Base-by-base conservation (phyloP, 192 early-diverging fungal genomes). In the Coemansia sp. region DNA sequence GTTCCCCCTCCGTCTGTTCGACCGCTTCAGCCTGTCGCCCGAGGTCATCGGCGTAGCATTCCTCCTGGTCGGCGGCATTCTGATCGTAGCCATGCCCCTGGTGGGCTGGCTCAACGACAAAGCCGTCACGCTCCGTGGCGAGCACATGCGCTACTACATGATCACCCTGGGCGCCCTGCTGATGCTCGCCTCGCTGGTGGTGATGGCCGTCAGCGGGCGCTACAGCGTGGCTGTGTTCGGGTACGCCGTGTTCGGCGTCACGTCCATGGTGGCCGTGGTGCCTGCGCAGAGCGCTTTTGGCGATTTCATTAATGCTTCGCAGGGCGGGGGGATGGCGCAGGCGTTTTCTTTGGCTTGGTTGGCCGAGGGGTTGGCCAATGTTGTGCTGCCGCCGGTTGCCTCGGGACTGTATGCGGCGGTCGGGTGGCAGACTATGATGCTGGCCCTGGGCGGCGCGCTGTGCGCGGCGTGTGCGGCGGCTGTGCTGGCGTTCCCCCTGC, bases 281-380 rank as follows among this genome's bases (percentile, higher is more conserved):
- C 74, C 74, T 4, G 68, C 74, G n/a, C 74, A 78, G 46, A 78
- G 74, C 43, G 69, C 74, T 5, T 78, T 78, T 64, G 74, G 74
- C 10, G 74, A 78, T 22, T 78, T 67, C 48, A 71, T 78, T 33
- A 78, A 78, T 51, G 27, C 68, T 0, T 55, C 74, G 3, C 61
- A 63, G 11, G 61, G 68, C 21, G 51, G 57, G 2, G 74, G 68
- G 27, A 78, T 78, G 74, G 74, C 74, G 0, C 74, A 78, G 62
- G 67, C 68, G 64, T 78, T 71, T 45, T 78, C 74, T 14, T 38
- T 78, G 30, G 68, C 68, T 15, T 71, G 67, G 68, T 55, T 78
- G 37, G 74, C 74, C 3, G 74, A 78, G 48, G 74, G 74, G 7
- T 51, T 78, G 43, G 74, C 74, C 10, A 78, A 71, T 53, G 68